A percentile compares a stretch with the other conserved stretches of the same genome.
These are phyloP conservation scores for Cynara cardunculus DNA, from an alignment of 129 eudicot genomes.

Conservation along the genomic window DNA sequence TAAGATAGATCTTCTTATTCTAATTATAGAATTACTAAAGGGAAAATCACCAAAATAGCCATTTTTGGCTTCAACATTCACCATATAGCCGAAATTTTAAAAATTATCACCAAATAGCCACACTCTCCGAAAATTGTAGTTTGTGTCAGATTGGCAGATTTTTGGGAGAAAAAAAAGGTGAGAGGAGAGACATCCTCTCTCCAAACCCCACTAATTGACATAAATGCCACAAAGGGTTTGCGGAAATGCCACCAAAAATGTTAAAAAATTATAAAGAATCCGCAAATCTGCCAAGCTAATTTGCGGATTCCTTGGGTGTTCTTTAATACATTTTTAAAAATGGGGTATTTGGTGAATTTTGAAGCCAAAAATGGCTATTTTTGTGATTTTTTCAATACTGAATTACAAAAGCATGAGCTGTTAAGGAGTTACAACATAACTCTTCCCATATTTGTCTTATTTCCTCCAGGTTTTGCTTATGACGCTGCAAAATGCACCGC, in stretches of 20 bases:
- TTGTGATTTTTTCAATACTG: not conserved
- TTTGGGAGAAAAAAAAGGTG: not conserved
- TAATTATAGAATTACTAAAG: not conserved
- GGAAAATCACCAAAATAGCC: not conserved
- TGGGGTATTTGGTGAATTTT: not conserved
- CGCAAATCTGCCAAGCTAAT: not conserved
- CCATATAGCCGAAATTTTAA: not conserved
- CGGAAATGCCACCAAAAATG: not conserved
- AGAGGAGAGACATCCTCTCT: not conserved
- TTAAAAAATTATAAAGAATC: not conserved
- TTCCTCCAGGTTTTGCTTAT: conserved; percentile 70
- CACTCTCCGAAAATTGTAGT: not conserved
- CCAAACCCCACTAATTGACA: not conserved
- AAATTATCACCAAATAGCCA: not conserved
- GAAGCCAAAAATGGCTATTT: not conserved
- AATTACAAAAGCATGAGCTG: not conserved
- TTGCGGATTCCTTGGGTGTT: not conserved
- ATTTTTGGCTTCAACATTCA: not conserved
- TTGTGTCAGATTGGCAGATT: not conserved
- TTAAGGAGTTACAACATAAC: not conserved
- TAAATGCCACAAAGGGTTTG: not conserved
- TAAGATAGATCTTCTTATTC: not conserved
- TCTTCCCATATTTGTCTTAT: not conserved
- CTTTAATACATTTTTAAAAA: not conserved
- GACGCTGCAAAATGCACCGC: conserved; percentile 98